A percentile compares a stretch with the other conserved stretches of the same genome.
These are phyloP conservation scores for Citrus sp. DNA, from an alignment of 345 rosid species.

Conservation along the genomic window DNA sequence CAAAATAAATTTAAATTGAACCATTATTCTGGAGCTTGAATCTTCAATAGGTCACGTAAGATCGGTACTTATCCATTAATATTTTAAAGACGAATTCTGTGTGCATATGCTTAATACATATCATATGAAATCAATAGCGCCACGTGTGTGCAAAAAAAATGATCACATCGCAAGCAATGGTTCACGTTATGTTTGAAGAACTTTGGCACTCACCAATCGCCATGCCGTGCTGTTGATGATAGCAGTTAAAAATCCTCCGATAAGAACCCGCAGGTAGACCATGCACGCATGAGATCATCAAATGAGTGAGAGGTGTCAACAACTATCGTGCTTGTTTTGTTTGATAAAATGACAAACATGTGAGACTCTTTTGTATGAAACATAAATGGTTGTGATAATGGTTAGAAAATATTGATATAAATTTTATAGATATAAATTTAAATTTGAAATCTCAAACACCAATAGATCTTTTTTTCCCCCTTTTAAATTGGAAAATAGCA, in stretches of 20 bases:
- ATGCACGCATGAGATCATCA: too few species aligned
- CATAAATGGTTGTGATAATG: too few species aligned
- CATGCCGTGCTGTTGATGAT: background rate
- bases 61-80: background rate
- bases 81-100: background rate
- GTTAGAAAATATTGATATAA: too few species aligned
- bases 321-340: too few species aligned
- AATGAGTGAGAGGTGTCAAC: too few species aligned
- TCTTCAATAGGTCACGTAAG: slow-evolving; percentile 1
- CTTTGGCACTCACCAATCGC: background rate
- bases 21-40: background rate
- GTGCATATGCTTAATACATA: too few species aligned
- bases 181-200: background rate
- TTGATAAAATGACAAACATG: too few species aligned
- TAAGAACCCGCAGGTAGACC: background rate
- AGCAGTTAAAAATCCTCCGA: background rate
- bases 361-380: too few species aligned
- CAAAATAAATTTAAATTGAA: background rate
- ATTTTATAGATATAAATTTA: too few species aligned
- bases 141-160: background rate
- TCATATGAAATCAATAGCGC: background rate
- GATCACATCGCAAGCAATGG: background rate
- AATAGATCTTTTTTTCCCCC: too few species aligned
- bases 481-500: too few species aligned
- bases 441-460: too few species aligned